Evolutionary conservation across 2,329 filamentous ascomycete species (phyloP).

Genomic region (Plectosphaerella plurivora): DNA sequence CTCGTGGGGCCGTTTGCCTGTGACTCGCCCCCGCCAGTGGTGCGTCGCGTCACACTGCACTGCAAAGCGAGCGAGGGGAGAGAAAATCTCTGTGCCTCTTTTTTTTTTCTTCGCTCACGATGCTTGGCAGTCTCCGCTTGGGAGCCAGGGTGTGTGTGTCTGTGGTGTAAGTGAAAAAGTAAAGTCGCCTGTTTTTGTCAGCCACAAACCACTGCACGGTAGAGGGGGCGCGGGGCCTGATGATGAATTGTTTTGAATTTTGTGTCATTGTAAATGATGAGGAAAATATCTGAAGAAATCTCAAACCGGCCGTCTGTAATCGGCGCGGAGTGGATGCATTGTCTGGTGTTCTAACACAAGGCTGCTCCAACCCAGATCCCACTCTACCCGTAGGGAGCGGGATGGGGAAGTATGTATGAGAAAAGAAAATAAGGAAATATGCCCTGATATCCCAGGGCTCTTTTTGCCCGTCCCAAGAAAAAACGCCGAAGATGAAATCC

Average conservation of each 20-base stretch:
- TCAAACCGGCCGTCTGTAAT: neutral
- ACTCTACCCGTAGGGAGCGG: slow-evolving; percentile 4
- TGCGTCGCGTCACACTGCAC: neutral
- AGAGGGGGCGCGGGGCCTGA: no score
- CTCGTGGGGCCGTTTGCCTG: neutral
- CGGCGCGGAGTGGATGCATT: neutral
- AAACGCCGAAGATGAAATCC: slow-evolving; percentile 4
- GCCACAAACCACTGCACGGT: no score
- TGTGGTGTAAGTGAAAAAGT: no score
- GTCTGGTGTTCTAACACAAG: neutral
- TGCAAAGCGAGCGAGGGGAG: no score
- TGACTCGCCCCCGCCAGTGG: neutral
- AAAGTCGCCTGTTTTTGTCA: no score
- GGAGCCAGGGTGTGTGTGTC: neutral
- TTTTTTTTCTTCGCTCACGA: neutral
- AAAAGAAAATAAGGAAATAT: slow-evolving; percentile 6
- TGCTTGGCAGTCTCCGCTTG: neutral
- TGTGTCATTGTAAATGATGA: neutral
- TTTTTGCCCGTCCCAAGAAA: neutral
- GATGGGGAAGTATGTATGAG: neutral
- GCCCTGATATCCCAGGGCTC: slow-evolving; percentile 1
- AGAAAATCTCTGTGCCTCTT: neutral
- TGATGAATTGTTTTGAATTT: neutral
- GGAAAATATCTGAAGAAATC: neutral
- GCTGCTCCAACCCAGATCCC: neutral